Evolutionary conservation across 2,329 filamentous ascomycete genomes (phyloP), one percentile per base, ranked within the genome.

Genomic region (Epichloe glyceriae): DNA sequence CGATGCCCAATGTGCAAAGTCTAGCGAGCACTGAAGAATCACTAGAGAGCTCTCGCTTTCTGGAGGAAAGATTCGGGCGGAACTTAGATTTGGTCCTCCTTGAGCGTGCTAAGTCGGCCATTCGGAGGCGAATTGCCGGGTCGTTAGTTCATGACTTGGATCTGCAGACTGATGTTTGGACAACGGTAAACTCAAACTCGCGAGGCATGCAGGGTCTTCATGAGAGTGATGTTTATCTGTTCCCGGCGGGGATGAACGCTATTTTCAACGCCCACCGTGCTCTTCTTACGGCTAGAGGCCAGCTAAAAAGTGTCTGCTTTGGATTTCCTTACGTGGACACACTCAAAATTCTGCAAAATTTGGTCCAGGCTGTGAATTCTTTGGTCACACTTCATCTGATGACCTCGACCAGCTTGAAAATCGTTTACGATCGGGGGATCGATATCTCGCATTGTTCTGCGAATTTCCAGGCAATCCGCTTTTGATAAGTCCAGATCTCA

Each of bases 281-380:
- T 42, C 71, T 96, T 47, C 71, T 91, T 55, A 71, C 73, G 48
- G 75, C 80, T 0, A 79, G 83, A 38, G 81, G 82, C 3, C 70
- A 74, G 7, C 63, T 79, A 53, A 86, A 87, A 67, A 94, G 88
- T 65, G 82, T 98, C 62, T 90, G 85, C 61, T 96, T 88, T 61
- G 93, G 93, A n/a, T 98, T 98, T 59, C 89, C 93, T 0, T 98
- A 98, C 60, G 88, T 96, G 49, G 93, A 98, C 67, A 96, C 93
- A 0, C 76, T 97, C 50, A 98, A 98, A 65, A 88, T 96, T 47
- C 72, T 97, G 5, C 75, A 97, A 64, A 97, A 65, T 97, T 94
- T 65, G 93, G 91, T 0, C 86, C 89, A 0, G 91, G 91, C 1
- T 90, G 85, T 53, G 65, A 85, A 2, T 97, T 97, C 64, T 96